Evolutionary conservation across 257 asterid species (phyloP), one percentile per base, ranked within the genome.

Genomic region (Striga asiatica): DNA sequence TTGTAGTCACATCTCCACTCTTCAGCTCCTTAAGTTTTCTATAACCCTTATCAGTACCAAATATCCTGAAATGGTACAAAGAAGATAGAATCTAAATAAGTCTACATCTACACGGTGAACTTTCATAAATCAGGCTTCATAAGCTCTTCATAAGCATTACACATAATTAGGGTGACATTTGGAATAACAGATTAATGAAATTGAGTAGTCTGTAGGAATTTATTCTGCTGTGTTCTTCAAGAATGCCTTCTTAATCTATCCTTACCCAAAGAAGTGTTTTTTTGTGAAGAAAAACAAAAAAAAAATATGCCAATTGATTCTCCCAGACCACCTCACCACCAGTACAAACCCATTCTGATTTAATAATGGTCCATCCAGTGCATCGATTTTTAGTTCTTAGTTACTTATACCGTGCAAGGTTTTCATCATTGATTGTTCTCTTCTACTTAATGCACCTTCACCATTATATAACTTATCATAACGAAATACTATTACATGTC

Each of bases 31-130:
- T 83, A 81, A 87, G 67, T 76, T 81, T 91, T 73, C 96, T 73
- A 64, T 81, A 91, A 46, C 98, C 96, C 61, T 72, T 69, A 62
- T 91, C 98, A 1, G 96, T 87, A 37, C 96, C 95, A 50, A 86
- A 91, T 73, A 91, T 73, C 95, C 98, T 91, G 66, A 23, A 62
- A 61, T 6, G 7, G 22, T 37, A 31, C 5, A 38, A 38, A 41
- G 4, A 21, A 17, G 54, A 63, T 51, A 60, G 25, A 55, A 42
- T 19, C 38, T n/a, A 39, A 1, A n/a, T n/a, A 35, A 61, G 16
- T 24, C 10, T 2, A 41, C 58, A 23, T n/a, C 18, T 10, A 32
- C 39, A 27, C 39, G 8, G 17, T 11, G 22, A 27, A 25, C 16
- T 27, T 21, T 55, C n/a, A n/a, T 16, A 3, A 4, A 41, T 18